Base-by-base conservation (phyloP, 306 rosid species). In the Amphicarpaea edgeworthii region DNA sequence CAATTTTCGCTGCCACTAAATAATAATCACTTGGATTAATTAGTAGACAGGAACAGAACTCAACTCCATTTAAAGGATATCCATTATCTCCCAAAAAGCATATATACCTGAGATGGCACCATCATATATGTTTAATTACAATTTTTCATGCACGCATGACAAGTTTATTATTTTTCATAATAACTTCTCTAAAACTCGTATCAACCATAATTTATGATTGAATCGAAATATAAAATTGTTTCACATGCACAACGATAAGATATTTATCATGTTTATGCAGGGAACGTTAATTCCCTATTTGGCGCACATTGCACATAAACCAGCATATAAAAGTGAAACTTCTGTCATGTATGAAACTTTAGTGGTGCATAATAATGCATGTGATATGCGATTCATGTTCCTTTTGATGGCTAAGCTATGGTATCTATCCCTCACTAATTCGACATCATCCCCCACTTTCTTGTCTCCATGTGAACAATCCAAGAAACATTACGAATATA, bases 401-500 rank as follows among this genome's bases (percentile, higher is more conserved):
- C 72, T 86, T 69, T 63, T 43, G 70, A 73, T 79, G 73, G 70
- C 59, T 43, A 59, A 38, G 71, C 37, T 74, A 57, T 59, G 26
- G 65, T 82, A 20, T 15, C 50, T 62, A 53, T 73, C 72, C 68
- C n/a, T 70, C 70, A 57, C 8, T 28, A 82, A 3, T 17, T 70
- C 65, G 1, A 19, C 19, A 43, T 32, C 70, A 57, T n/a, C 5
- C 14, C 5, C 51, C 71, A 58, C 75, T 43, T 54, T 53, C 49
- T 60, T 64, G 79, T 79, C 75, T 54, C 43, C 86, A 42, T 81
- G 20, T 34, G 6, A 45, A 68, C 79, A 73, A 77, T 83, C 82
- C 61, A 40, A 47, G 61, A 64, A 57, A 49, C 62, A 65, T 69
- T 75, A 47, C 34, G 40, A 41, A 57, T 30, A 34, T 40, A 47